Conservation (phyloP, 2,329 filamentous ascomycete genomes). For the Cladorrhinum sp. region DNA sequence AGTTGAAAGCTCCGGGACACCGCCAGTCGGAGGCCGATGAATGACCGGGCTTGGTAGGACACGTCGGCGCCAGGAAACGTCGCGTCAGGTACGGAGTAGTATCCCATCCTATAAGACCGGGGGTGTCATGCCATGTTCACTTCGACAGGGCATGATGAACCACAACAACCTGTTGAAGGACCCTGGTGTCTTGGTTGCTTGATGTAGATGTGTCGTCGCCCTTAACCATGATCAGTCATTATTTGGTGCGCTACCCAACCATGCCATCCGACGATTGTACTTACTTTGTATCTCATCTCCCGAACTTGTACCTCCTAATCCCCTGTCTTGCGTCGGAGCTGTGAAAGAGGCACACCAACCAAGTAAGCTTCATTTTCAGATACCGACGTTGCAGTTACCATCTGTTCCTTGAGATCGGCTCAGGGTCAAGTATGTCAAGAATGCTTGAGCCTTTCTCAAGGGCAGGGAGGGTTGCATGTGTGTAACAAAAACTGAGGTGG, state of each 20-base stretch:
- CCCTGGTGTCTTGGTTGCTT: background rate
- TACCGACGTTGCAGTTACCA: constrained; percentile 14
- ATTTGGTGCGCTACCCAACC: constrained; percentile 3
- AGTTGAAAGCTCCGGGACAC: background rate
- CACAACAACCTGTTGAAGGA: constrained; percentile 11
- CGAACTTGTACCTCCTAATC: constrained; percentile 16
- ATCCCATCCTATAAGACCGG: no score
- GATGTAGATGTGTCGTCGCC: background rate
- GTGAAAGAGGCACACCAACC: constrained; percentile 1
- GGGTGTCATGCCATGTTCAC: no score
- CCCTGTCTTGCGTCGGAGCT: constrained; percentile 1
- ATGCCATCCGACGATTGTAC: background rate
- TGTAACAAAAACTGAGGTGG: background rate
- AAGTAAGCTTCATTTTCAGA: constrained; percentile 7
- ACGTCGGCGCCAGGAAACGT: constrained; percentile 9
- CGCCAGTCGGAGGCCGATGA: constrained; percentile 3
- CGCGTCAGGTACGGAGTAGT: constrained; percentile 1
- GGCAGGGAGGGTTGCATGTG: background rate
- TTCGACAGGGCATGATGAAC: constrained; percentile 1
- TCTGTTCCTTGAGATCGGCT: constrained; percentile 14
- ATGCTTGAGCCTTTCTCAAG: background rate
- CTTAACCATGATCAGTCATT: constrained; percentile 1
- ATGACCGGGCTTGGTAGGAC: background rate
- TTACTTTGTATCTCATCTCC: constrained; percentile 7
- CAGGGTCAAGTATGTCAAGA: constrained; percentile 3